Conservation (phyloP, 805 yeast species). For the Pachysolen tannophilus region DNA sequence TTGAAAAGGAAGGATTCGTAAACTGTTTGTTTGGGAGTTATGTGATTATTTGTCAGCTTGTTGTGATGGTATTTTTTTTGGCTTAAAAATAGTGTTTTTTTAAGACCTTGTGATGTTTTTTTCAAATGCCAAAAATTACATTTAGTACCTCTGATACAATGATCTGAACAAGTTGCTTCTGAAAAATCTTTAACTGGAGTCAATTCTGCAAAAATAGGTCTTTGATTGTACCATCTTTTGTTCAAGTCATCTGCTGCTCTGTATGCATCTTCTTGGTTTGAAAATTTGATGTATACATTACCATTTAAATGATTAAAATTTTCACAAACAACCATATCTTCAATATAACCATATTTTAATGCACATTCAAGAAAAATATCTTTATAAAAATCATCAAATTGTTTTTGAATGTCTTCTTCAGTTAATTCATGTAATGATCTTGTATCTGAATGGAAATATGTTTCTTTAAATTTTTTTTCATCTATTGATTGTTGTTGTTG, state of each 20-base stretch:
- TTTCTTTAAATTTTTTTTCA: conserved; percentile 3
- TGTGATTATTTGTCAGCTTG: no score
- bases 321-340: conserved; percentile 67
- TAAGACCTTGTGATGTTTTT: conserved; percentile 39
- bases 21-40: conserved; percentile 5
- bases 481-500: no score
- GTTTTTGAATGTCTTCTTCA: conserved; percentile 30
- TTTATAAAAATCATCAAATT: conserved; percentile 55
- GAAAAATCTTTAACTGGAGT: conserved; percentile 65
- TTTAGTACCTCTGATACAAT: conserved; percentile 71
- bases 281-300: conserved; percentile 69
- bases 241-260: conserved; percentile 56
- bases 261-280: conserved; percentile 46
- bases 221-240: conserved; percentile 71
- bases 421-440: conserved; percentile 16
- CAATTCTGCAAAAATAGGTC: conserved; percentile 74
- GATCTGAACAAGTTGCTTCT: conserved; percentile 58
- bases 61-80: conserved; percentile 25
- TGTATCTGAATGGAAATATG: conserved; percentile 1
- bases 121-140: conserved; percentile 85
- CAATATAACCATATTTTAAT: conserved; percentile 38
- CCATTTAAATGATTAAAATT: conserved; percentile 83
- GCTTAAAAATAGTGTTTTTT: conserved; percentile 29
- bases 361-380: conserved; percentile 64
- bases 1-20: no score